Conservation (phyloP, 495 filamentous ascomycete species). For the Venustampulla echinocandica region DNA sequence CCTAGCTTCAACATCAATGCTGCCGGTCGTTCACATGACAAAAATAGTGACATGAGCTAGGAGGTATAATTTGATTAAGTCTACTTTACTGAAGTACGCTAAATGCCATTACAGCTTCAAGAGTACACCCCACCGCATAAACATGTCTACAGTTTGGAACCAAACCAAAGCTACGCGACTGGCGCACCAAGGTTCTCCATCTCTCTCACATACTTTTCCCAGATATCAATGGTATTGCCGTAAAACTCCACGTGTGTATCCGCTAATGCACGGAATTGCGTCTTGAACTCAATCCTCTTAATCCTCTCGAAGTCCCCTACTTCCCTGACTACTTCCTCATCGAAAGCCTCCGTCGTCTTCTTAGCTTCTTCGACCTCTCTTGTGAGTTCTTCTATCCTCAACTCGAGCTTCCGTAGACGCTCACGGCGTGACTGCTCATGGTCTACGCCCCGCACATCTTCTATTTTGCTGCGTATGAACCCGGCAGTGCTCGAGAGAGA, state of each 20-base stretch:
- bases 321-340: constrained; percentile 89
- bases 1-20: too few species aligned
- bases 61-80: neutral
- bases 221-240: constrained; percentile 65
- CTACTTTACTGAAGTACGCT: neutral
- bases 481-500: constrained; percentile 60
- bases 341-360: constrained; percentile 75
- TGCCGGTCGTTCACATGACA: too few species aligned
- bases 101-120: neutral
- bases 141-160: constrained; percentile 66
- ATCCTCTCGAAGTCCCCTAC: constrained; percentile 92
- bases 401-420: constrained; percentile 77
- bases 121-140: constrained; percentile 73
- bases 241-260: constrained; percentile 87
- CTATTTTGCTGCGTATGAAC: constrained; percentile 92
- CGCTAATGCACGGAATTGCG: constrained; percentile 72
- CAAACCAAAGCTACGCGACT: constrained; percentile 40
- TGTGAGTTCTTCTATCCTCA: constrained; percentile 83
- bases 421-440: constrained; percentile 87
- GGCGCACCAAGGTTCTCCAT: constrained; percentile 63
- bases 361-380: constrained; percentile 80
- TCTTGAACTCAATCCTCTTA: constrained; percentile 86
- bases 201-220: constrained; percentile 81
- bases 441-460: constrained; percentile 93
- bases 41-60: neutral